A percentile compares a stretch with the other conserved stretches of the same genome.
These are phyloP conservation scores for Coprinellus aureogranulatus DNA, from an alignment of 768 basidiomycete genomes.

Conservation along the genomic window DNA sequence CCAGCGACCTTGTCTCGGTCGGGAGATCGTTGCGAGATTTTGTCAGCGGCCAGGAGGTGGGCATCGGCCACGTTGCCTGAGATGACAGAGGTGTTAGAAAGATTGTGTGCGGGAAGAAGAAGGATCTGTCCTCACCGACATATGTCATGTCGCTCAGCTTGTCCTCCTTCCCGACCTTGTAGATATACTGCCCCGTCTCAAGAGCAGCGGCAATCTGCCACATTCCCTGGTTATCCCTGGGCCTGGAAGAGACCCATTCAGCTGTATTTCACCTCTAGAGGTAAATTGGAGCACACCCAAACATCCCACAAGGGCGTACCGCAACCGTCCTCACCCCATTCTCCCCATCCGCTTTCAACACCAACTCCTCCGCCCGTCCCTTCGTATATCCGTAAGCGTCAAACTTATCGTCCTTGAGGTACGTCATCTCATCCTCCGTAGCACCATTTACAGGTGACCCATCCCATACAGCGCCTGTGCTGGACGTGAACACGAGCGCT, in stretches of 20 bases:
- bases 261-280: not conserved
- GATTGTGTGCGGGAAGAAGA: not conserved
- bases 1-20: not conserved
- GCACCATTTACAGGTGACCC: conserved; percentile 43
- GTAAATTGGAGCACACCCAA: conserved; percentile 37
- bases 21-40: not conserved
- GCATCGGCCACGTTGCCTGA: conserved; percentile 50
- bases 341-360: conserved; percentile 46
- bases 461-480: conserved; percentile 49
- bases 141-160: conserved; percentile 58
- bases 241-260: conserved; percentile 34
- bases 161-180: conserved; percentile 48
- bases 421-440: conserved; percentile 47
- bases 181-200: conserved; percentile 17
- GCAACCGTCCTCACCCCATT: conserved; percentile 46
- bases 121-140: conserved; percentile 28
- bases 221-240: conserved; percentile 68
- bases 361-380: conserved; percentile 47
- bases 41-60: conserved; percentile 45
- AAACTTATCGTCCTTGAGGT: conserved; percentile 33
- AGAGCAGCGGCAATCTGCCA: conserved; percentile 57
- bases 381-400: conserved; percentile 57
- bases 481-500: conserved; percentile 53
- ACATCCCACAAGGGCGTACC: conserved; percentile 54
- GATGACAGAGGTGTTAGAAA: not conserved